Evolutionary conservation across 768 basidiomycete species (phyloP).

Genomic region (Mycena capillaripes): DNA sequence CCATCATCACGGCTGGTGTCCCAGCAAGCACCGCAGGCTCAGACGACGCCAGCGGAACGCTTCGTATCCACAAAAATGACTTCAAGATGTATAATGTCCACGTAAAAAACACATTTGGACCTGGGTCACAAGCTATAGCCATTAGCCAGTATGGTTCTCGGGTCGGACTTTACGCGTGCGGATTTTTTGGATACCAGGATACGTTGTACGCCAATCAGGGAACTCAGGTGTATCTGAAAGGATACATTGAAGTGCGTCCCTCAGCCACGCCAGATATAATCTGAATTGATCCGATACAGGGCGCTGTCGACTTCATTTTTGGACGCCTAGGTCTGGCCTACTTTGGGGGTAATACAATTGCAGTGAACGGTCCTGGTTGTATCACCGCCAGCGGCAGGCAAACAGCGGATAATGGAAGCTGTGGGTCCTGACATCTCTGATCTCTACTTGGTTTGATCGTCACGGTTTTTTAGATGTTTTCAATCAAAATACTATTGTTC

Average conservation of each 20-base stretch:
- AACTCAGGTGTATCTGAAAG: slow-evolving; percentile 61
- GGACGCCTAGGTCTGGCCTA: slow-evolving; percentile 58
- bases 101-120: slow-evolving; percentile 61
- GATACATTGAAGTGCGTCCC: slow-evolving; percentile 59
- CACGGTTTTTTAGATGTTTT: slow-evolving; percentile 57
- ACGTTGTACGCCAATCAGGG: slow-evolving; percentile 61
- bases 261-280: no score
- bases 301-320: slow-evolving; percentile 66
- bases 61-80: slow-evolving; percentile 62
- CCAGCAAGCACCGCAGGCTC: slow-evolving; percentile 54
- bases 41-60: slow-evolving; percentile 62
- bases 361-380: slow-evolving; percentile 57
- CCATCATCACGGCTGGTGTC: slow-evolving; percentile 53
- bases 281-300: slow-evolving; percentile 44
- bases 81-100: slow-evolving; percentile 67
- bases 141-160: slow-evolving; percentile 64
- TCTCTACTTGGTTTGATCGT: background rate
- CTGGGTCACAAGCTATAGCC: slow-evolving; percentile 62
- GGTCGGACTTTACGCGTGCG: slow-evolving; percentile 61
- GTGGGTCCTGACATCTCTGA: slow-evolving; percentile 45
- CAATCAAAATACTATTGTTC: slow-evolving; percentile 58
- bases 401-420: slow-evolving; percentile 60
- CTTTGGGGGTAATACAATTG: slow-evolving; percentile 65
- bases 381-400: slow-evolving; percentile 65
- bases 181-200: slow-evolving; percentile 64